Percentiles rank a stretch among this genome's conserved stretches.
Evolutionary conservation across 352 stramenopile species (phyloP).

Genomic region (Achlya hypogyna): DNA sequence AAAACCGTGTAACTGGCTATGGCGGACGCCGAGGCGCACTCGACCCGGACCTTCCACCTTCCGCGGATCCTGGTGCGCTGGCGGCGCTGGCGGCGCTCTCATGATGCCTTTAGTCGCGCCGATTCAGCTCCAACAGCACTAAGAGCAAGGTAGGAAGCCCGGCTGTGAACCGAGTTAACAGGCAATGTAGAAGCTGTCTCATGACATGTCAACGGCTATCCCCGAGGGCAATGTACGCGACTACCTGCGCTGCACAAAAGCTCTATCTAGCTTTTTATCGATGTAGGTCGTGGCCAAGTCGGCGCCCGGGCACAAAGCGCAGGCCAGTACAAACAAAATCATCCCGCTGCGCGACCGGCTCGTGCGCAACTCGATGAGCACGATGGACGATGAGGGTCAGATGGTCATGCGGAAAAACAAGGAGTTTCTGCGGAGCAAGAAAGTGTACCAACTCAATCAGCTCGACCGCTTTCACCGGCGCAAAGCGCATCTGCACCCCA

Average conservation of each 20-base stretch:
- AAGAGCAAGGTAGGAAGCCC: too few relatives aligned
- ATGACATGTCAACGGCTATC: too few relatives aligned
- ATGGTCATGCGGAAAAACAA: constrained; percentile 21
- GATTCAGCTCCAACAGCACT: too few relatives aligned
- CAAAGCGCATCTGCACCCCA: constrained; percentile 11
- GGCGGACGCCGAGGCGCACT: not conserved
- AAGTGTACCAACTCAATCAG: not conserved
- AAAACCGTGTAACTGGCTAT: not conserved
- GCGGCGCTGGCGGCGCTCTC: not conserved
- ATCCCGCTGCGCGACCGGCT: constrained; percentile 4
- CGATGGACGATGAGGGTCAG: constrained; percentile 7
- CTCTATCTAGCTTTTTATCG: too few relatives aligned
- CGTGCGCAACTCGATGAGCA: not conserved
- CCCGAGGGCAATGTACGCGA: too few relatives aligned
- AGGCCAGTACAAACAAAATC: constrained; percentile 5
- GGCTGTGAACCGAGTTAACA: too few relatives aligned
- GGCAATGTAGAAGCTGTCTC: too few relatives aligned
- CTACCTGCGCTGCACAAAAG: too few relatives aligned
- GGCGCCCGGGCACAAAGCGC: not conserved
- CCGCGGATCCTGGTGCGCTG: not conserved
- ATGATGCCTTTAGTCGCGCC: too few relatives aligned
- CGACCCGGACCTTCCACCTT: not conserved
- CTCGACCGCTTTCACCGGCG: not conserved
- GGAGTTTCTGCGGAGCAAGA: not conserved
- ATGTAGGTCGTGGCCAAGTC: constrained; percentile 1